These are phyloP conservation scores for Xylariaceae sp. DNA, from an alignment of 2,329 filamentous ascomycete species.

Conservation along the genomic window DNA sequence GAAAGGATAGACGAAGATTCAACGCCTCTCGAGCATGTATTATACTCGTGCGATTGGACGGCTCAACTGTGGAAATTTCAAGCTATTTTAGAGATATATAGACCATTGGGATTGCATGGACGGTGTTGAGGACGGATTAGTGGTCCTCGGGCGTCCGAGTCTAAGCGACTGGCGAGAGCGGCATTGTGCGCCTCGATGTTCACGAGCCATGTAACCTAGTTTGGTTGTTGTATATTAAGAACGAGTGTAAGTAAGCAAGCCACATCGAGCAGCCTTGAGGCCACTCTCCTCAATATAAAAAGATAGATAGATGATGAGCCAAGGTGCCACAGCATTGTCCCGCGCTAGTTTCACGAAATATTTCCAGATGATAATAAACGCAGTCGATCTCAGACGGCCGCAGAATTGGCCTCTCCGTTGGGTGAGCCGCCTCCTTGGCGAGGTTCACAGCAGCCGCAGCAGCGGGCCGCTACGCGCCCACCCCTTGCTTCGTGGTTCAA, in stretches of 20 bases:
- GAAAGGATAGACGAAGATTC: conserved; percentile 36
- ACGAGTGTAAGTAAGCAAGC: conserved; percentile 9
- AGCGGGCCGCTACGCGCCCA: conserved; percentile 24
- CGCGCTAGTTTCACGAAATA: not conserved
- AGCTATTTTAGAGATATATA: conserved; percentile 29
- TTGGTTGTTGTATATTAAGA: conserved; percentile 22
- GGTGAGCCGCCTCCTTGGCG: conserved; percentile 14
- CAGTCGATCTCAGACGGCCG: conserved; percentile 29
- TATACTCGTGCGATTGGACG: conserved; percentile 26
- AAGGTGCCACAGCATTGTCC: not conserved
- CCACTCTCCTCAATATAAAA: conserved; percentile 34
- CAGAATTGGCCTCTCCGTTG: conserved; percentile 30
- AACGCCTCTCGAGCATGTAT: conserved; percentile 33
- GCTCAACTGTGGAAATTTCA: conserved; percentile 10
- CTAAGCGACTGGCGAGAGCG: conserved; percentile 15
- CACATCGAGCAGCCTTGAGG: conserved; percentile 21
- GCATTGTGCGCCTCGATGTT: conserved; percentile 9
- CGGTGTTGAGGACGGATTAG: conserved; percentile 29
- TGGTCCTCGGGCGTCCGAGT: conserved; percentile 21
- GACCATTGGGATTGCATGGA: conserved; percentile 29
- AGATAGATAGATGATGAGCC: conserved; percentile 4
- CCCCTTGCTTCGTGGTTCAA: conserved; percentile 16
- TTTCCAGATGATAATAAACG: conserved; percentile 13
- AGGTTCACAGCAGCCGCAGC: conserved; percentile 16
- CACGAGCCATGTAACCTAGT: conserved; percentile 11